phyloP scores from a whole-genome alignment of 2,329 filamentous ascomycete species.

The Sclerotinia nivalis region DNA sequence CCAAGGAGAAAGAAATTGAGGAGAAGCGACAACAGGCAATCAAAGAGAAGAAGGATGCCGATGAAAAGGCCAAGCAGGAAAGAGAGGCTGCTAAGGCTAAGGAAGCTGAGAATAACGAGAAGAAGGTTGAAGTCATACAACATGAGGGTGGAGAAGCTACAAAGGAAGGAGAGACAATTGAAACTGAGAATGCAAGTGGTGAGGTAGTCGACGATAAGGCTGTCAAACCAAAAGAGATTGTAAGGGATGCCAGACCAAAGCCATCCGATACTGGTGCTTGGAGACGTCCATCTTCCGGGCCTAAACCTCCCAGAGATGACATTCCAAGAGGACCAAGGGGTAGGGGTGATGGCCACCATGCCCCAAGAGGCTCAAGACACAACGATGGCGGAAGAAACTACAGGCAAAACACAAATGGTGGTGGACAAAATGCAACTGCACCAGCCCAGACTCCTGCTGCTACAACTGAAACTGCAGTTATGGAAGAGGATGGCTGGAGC shows the following conservation, averaged over 20 bases:
- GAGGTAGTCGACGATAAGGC: slow-evolving; percentile 52
- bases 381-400: slow-evolving; percentile 34
- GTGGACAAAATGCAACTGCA: slow-evolving; percentile 49
- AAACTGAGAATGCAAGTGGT: slow-evolving; percentile 42
- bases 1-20: slow-evolving; percentile 85
- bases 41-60: slow-evolving; percentile 77
- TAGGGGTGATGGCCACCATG: slow-evolving; percentile 43
- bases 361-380: slow-evolving; percentile 36
- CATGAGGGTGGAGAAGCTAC: slow-evolving; percentile 38
- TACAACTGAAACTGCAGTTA: slow-evolving; percentile 43
- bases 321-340: slow-evolving; percentile 47
- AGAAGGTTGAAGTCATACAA: slow-evolving; percentile 40
- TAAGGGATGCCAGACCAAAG: slow-evolving; percentile 54
- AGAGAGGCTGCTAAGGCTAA: slow-evolving; percentile 53
- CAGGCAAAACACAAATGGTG: slow-evolving; percentile 43
- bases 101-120: slow-evolving; percentile 44
- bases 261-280: slow-evolving; percentile 61
- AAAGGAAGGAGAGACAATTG: slow-evolving; percentile 39
- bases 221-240: slow-evolving; percentile 49
- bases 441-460: slow-evolving; percentile 44
- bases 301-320: slow-evolving; percentile 43
- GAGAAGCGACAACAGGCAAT: slow-evolving; percentile 76
- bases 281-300: slow-evolving; percentile 53
- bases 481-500: slow-evolving; percentile 65
- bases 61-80: slow-evolving; percentile 58